These are phyloP conservation scores for Penicillium tannophilum DNA, from an alignment of 495 filamentous ascomycete genomes.

Conservation along the genomic window DNA sequence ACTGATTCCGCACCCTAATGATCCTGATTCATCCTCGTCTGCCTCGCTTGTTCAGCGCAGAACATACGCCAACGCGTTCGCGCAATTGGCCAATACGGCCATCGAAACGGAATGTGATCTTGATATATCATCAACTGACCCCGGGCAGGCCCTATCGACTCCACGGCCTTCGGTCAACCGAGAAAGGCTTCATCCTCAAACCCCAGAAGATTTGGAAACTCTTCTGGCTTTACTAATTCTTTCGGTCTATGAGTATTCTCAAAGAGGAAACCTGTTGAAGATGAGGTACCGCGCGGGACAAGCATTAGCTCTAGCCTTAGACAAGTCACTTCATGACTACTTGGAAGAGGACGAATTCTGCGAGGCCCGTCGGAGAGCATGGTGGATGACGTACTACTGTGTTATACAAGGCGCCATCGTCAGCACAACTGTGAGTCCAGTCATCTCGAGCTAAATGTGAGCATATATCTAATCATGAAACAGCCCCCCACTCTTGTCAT, in stretches of 20 bases:
- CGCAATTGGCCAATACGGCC: slow-evolving; percentile 53
- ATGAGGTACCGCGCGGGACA: slow-evolving; percentile 62
- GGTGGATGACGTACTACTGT: slow-evolving; percentile 69
- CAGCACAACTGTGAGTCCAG: slow-evolving; percentile 54
- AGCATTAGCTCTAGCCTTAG: slow-evolving; percentile 55
- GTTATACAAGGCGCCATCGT: slow-evolving; percentile 62
- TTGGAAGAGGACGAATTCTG: slow-evolving; percentile 49
- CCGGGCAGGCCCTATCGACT: slow-evolving; percentile 52
- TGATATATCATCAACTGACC: slow-evolving; percentile 54
- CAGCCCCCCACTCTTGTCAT: slow-evolving; percentile 56
- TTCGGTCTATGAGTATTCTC: slow-evolving; percentile 61
- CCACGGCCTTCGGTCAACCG: slow-evolving; percentile 45
- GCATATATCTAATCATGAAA: not conserved
- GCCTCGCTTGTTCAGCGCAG: slow-evolving; percentile 52
- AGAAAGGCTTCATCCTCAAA: slow-evolving; percentile 51
- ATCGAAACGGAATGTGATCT: slow-evolving; percentile 61
- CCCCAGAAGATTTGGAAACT: slow-evolving; percentile 56
- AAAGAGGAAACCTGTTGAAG: slow-evolving; percentile 62
- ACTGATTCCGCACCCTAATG: slow-evolving; percentile 56
- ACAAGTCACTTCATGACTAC: slow-evolving; percentile 52
- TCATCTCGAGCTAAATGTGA: not conserved
- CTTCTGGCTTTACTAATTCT: slow-evolving; percentile 58
- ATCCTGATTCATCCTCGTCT: slow-evolving; percentile 45
- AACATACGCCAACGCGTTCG: slow-evolving; percentile 56
- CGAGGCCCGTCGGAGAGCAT: slow-evolving; percentile 57